phyloP scores from a whole-genome alignment of 441 rosid genomes.

The Bocquillonia castaneifolia region DNA sequence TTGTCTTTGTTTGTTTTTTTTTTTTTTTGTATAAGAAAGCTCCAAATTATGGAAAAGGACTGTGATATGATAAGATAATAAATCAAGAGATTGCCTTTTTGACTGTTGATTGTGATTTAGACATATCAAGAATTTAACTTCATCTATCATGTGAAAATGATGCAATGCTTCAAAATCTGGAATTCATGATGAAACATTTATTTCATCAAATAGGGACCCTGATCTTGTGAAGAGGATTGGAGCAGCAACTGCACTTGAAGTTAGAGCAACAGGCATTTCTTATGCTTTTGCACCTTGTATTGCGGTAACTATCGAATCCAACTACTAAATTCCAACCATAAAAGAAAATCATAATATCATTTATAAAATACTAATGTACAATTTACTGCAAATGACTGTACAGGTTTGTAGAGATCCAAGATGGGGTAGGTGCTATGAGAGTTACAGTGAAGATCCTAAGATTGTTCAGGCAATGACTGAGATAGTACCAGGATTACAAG shows the following conservation, averaged over 20 bases:
- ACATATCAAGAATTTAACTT: no score
- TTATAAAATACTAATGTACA: not conserved
- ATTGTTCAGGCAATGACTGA: slow-evolving; percentile 58
- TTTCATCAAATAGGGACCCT: slow-evolving; percentile 39
- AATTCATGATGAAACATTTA: not conserved
- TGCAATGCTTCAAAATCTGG: not conserved
- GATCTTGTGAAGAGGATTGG: slow-evolving; percentile 54
- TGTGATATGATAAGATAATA: no score
- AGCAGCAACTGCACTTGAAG: slow-evolving; percentile 67
- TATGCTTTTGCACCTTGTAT: slow-evolving; percentile 64
- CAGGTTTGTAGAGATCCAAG: slow-evolving; percentile 75
- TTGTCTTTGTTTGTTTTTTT: not conserved
- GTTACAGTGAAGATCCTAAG: slow-evolving; percentile 58
- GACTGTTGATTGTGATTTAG: no score
- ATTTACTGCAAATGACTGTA: not conserved
- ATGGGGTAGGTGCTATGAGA: slow-evolving; percentile 71
- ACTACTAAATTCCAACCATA: no score
- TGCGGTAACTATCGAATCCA: slow-evolving; percentile 35
- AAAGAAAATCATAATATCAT: not conserved
- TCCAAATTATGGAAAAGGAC: not conserved
- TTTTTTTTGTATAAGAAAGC: not conserved
- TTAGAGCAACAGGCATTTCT: slow-evolving; percentile 63
- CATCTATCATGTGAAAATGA: not conserved
- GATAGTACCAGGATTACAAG: slow-evolving; percentile 55
- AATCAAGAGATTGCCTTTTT: no score